Conservation (phyloP, 257 asterid species). For the Primulina huaijiensis region DNA sequence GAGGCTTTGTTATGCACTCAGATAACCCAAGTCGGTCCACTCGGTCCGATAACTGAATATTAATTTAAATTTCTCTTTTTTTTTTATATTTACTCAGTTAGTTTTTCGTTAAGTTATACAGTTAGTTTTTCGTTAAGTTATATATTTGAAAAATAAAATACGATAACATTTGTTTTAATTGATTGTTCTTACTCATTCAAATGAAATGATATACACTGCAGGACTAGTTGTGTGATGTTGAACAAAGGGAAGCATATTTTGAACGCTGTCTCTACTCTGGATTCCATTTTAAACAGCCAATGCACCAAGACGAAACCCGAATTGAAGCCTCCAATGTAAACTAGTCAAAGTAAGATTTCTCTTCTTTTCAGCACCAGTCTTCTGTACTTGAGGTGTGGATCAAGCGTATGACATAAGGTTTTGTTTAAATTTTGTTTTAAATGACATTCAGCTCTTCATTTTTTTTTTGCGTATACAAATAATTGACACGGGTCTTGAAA, state of each 20-base stretch:
- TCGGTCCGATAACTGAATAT: too few species aligned
- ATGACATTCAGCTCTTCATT: neutral
- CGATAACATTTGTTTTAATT: too few species aligned
- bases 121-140: too few species aligned
- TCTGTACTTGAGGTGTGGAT: neutral
- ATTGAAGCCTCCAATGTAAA: conserved; percentile 38
- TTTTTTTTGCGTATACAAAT: neutral
- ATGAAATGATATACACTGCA: conserved; percentile 19
- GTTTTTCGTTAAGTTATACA: too few species aligned
- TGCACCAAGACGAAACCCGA: conserved; percentile 37
- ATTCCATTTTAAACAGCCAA: conserved; percentile 39
- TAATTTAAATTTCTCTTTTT: too few species aligned
- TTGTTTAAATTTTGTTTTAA: too few species aligned
- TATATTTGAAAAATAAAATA: too few species aligned
- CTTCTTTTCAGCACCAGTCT: neutral
- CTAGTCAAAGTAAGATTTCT: conserved; percentile 4
- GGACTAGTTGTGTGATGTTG: conserved; percentile 69
- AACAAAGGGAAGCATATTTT: conserved; percentile 64
- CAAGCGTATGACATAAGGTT: neutral
- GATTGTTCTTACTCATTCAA: neutral
- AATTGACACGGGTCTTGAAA: neutral
- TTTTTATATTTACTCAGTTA: too few species aligned
- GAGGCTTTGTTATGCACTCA: too few species aligned
- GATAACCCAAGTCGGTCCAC: too few species aligned
- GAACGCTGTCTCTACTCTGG: conserved; percentile 54